These are phyloP conservation scores for Exophiala sp. DNA, from an alignment of 2,329 filamentous ascomycete species.

Conservation along the genomic window DNA sequence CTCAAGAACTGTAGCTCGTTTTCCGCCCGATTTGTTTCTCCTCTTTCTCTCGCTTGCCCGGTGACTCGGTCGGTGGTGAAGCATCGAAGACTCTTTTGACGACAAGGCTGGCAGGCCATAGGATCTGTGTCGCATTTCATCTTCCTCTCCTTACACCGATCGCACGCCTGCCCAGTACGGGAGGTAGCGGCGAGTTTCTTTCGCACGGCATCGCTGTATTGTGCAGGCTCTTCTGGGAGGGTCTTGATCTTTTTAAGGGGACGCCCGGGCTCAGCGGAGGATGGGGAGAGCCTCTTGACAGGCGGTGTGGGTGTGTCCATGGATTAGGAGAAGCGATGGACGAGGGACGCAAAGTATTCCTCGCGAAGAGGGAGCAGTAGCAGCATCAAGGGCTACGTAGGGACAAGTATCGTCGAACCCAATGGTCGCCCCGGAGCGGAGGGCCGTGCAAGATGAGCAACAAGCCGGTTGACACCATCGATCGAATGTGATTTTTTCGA, in stretches of 20 bases:
- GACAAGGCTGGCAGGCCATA: constrained; percentile 75
- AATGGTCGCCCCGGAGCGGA: constrained; percentile 1
- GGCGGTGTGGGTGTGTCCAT: constrained; percentile 20
- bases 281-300: constrained; percentile 14
- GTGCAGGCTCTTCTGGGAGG: constrained; percentile 29
- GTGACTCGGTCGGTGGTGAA: constrained; percentile 83
- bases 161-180: constrained; percentile 77
- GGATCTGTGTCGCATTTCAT: constrained; percentile 78
- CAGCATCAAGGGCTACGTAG: constrained; percentile 5
- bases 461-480: no score
- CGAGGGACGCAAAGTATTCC: neutral
- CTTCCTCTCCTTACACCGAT: constrained; percentile 83
- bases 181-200: constrained; percentile 51
- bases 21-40: constrained; percentile 72
- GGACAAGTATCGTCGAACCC: constrained; percentile 17
- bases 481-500: neutral
- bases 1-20: constrained; percentile 63
- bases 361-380: neutral
- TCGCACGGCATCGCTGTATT: constrained; percentile 41
- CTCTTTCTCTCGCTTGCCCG: constrained; percentile 69
- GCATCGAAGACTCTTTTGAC: constrained; percentile 69
- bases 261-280: constrained; percentile 19
- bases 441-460: constrained; percentile 4
- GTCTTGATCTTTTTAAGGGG: constrained; percentile 27
- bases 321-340: neutral